Evolutionary conservation across 2,329 filamentous ascomycete species (phyloP).

Genomic region (Diaporthe citri): DNA sequence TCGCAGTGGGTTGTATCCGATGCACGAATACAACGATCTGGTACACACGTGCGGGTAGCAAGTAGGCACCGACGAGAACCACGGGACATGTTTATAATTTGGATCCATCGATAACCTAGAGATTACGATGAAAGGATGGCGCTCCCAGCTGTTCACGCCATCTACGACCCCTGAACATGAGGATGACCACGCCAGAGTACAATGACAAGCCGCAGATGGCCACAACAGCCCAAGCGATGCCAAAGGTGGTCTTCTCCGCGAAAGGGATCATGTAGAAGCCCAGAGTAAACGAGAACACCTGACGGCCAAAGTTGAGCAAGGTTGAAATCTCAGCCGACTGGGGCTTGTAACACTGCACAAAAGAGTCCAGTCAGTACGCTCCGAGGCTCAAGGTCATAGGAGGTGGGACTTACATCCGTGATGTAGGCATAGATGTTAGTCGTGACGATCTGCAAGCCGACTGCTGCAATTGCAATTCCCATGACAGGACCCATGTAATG

Average conservation of each 20-base stretch:
- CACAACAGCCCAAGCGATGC: neutral
- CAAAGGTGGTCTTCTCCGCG: conserved; percentile 1
- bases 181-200: neutral
- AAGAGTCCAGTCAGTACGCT: neutral
- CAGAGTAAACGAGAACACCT: conserved; percentile 9
- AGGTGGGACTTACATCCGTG: conserved; percentile 25
- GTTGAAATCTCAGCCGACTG: conserved; percentile 41
- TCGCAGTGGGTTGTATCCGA: too few species aligned
- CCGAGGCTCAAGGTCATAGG: rapidly evolving
- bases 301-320: neutral
- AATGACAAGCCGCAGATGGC: neutral
- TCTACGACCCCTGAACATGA: conserved; percentile 1
- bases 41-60: too few species aligned
- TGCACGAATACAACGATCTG: too few species aligned
- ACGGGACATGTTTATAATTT: too few species aligned
- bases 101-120: neutral
- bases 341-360: conserved; percentile 41
- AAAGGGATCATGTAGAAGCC: conserved; percentile 4
- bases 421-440: conserved; percentile 42
- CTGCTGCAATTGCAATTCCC: conserved; percentile 39
- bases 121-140: neutral
- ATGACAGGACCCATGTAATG: conserved; percentile 41
- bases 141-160: conserved; percentile 1
- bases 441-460: conserved; percentile 41
- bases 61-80: too few species aligned